A percentile compares a stretch with the other conserved stretches of the same genome.
These are phyloP conservation scores for Nigrospora sphaerica DNA, from an alignment of 2,329 filamentous ascomycete species.

Conservation along the genomic window DNA sequence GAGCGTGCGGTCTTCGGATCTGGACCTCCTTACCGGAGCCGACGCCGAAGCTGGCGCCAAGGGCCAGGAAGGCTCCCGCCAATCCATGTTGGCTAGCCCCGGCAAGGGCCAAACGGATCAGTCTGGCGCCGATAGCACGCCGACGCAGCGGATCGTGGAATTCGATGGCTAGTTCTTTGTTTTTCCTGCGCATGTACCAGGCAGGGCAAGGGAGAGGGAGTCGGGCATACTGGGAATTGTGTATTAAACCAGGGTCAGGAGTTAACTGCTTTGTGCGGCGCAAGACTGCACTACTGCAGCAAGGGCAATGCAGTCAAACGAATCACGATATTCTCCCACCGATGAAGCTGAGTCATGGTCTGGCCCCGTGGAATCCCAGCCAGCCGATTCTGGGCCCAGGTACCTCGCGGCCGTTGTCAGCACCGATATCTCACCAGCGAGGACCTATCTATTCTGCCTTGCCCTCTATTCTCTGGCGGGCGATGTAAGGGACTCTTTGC, in stretches of 20 bases:
- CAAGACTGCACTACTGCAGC: slow-evolving; percentile 7
- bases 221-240: neutral
- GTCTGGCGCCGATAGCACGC: slow-evolving; percentile 15
- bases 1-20: slow-evolving; percentile 59
- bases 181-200: no score
- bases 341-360: slow-evolving; percentile 13
- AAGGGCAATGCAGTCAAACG: slow-evolving; percentile 13
- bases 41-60: slow-evolving; percentile 59
- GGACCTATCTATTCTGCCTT: neutral
- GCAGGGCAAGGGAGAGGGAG: neutral
- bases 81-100: slow-evolving; percentile 15
- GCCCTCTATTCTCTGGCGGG: neutral
- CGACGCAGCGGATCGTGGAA: slow-evolving; percentile 34
- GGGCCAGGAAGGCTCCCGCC: slow-evolving; percentile 21
- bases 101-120: slow-evolving; percentile 15
- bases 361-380: slow-evolving; percentile 9
- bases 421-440: neutral
- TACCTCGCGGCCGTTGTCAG: slow-evolving; percentile 1
- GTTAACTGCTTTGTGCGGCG: slow-evolving; percentile 1
- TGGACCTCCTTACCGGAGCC: slow-evolving; percentile 65
- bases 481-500: neutral
- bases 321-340: slow-evolving; percentile 6
- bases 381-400: slow-evolving; percentile 4
- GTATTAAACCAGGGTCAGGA: neutral
- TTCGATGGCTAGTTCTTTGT: slow-evolving; percentile 31